These are phyloP conservation scores for Lyophyllum decastes DNA, from an alignment of 768 basidiomycete genomes.

Conservation along the genomic window DNA sequence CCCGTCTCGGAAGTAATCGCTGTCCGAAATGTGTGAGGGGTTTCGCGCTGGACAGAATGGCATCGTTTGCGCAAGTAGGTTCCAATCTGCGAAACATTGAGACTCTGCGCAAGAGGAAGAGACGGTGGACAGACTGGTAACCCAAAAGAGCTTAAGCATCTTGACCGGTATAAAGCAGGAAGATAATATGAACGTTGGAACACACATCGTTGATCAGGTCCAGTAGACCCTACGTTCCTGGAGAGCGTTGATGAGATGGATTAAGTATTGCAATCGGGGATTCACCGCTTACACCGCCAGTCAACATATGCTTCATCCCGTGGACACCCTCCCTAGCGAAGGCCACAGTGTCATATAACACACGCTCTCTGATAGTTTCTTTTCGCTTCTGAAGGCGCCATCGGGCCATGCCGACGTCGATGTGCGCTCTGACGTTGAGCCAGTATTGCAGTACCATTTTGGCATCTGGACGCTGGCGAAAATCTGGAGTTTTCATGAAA, in stretches of 20 bases:
- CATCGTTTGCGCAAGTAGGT: too few relatives aligned
- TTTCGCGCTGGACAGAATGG: too few relatives aligned
- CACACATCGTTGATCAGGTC: not conserved
- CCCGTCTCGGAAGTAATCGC: too few relatives aligned
- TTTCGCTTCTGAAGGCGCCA: constrained; percentile 9
- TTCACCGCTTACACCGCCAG: not conserved
- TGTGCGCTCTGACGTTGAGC: constrained; percentile 12
- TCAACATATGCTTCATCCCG: not conserved
- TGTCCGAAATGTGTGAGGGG: too few relatives aligned
- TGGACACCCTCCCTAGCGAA: not conserved
- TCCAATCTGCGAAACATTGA: too few relatives aligned
- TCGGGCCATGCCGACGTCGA: constrained; percentile 3
- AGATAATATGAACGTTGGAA: too few relatives aligned
- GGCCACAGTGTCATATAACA: constrained; percentile 1
- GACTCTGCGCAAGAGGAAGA: not conserved
- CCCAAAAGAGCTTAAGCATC: too few relatives aligned
- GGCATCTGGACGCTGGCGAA: constrained; percentile 23
- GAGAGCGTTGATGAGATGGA: too few relatives aligned
- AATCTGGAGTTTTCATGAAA: constrained; percentile 23
- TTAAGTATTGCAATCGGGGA: too few relatives aligned
- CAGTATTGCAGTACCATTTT: constrained; percentile 23
- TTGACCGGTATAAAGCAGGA: too few relatives aligned
- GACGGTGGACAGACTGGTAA: too few relatives aligned
- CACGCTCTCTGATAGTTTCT: not conserved
- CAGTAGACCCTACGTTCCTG: not conserved